Base-by-base conservation (phyloP, 768 basidiomycete species). In the Pleurotus platypus region DNA sequence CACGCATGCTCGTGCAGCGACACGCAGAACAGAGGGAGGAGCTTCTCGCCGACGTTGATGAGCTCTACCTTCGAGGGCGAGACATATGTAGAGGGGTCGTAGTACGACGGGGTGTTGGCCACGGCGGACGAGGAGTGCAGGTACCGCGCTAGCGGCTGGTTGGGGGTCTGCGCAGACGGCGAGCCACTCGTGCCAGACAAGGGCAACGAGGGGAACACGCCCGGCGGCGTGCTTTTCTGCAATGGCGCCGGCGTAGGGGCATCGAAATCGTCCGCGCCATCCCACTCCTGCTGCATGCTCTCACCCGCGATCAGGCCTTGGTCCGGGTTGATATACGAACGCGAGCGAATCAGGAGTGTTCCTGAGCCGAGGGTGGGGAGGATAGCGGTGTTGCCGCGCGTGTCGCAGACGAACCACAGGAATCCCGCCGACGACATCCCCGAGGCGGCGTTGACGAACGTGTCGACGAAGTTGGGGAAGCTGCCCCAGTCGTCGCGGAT, bases 351-450 rank as follows among this genome's bases (percentile, higher is more conserved):
- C 63, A 98, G 85, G 18, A 97, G 77, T 1, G 96, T 96, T 15
- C 92, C 93, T 0, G 92, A 80, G 4, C 92, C 94, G 65, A 93
- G 91, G 0, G 95, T 96, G 13, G 92, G 90, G 49, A 94, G 70
- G 59, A 95, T 79, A 22, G 84, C 93, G 35, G 75, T 77, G 61
- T 80, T 78, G 13, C 84, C 84, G 4, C 68, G 65, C 16, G 71
- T 64, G 73, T 92, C 89, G 2, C 81, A 81, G 58, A 95, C 92
- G 68, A 96, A 82, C 95, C 94, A 96, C 56, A 94, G 77, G 76
- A 83, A 94, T 53, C 92, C 92, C 27, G 82, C 83, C 57, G 84
- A 84, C 64, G 85, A 85, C 79, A 93, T 85, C 59, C 91, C 93
- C 50, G 81, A 74, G 37, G 80, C 92, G 2, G 90, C 85, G 4